Base-by-base conservation (phyloP, 2,329 filamentous ascomycete species). In the Bipolaris oryzae region DNA sequence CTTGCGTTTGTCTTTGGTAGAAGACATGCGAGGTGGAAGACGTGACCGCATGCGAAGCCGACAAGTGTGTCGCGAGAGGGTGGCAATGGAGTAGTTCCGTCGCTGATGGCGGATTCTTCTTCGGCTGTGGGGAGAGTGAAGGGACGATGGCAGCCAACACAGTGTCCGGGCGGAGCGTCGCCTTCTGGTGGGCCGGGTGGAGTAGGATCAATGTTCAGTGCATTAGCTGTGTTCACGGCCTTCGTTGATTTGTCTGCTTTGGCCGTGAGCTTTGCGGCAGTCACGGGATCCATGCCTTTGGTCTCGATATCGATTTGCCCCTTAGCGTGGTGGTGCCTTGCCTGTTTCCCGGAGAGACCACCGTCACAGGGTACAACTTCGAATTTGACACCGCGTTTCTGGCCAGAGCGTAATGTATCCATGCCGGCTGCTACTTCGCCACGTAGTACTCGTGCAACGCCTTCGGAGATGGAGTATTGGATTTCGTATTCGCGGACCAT, bases 401-500 rank as follows among this genome's bases (percentile, higher is more conserved):
- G 91, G 0, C 94, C 92, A 13, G 82, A 86, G 0, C 94, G 86
- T 18, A 98, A 80, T 3, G 87, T 87, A 48, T 89, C 89, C 84
- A 98, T 96, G 0, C 90, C 92, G 4, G 85, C 83, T 0, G 89
- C 88, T 0, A 99, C 94, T 76, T 99, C 95, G 55, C 93, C 92
- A 48, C 90, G 83, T 39, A 98, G 81, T 0, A 98, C 93, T 52
- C 87, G 86, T 0, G 95, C 93, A 3, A 96, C 95, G 1, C 95
- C 95, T 41, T 89, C 88, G 62, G 90, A 94, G 72, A 99, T 97
- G 67, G 90, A 95, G 72, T 91, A 87, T 77, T 98, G 95, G 42
- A 99, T 90, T 72, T 98, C 95, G 72, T 97, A 93, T 76, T 99
- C 95, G 67, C 94, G 89, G 73, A 99, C 90, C 81, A 99, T 92